phyloP scores from a whole-genome alignment of 2,329 filamentous ascomycete species.

The Calcarisporium arbuscula region DNA sequence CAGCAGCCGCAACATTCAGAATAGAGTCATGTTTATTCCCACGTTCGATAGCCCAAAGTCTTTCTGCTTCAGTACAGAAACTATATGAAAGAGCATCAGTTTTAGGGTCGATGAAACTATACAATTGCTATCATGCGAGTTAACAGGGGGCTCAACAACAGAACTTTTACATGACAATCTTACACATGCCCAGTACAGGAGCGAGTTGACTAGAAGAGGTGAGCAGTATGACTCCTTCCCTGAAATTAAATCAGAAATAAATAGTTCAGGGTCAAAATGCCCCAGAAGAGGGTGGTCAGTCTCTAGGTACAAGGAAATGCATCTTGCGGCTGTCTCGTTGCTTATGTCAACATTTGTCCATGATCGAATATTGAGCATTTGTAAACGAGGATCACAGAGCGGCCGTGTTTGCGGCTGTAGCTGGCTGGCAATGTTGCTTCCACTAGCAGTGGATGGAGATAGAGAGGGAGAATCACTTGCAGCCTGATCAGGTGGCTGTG shows the following conservation, averaged over 20 bases:
- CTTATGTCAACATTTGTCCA: constrained; percentile 28
- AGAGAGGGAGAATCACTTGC: too few species aligned
- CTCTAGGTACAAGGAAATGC: constrained; percentile 28
- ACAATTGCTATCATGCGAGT: constrained; percentile 25
- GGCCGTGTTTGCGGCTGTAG: too few species aligned
- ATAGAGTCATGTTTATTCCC: constrained; percentile 14
- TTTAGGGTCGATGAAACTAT: constrained; percentile 20
- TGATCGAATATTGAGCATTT: constrained; percentile 19
- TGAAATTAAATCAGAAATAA: constrained; percentile 26
- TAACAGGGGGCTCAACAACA: too few species aligned
- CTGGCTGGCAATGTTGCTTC: too few species aligned
- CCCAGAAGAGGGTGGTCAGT: constrained; percentile 33
- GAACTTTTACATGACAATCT: too few species aligned
- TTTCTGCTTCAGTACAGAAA: constrained; percentile 22
- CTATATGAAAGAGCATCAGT: constrained; percentile 11
- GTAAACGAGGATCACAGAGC: constrained; percentile 20
- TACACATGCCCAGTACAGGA: constrained; percentile 29
- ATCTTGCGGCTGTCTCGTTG: constrained; percentile 21
- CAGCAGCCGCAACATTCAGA: constrained; percentile 22
- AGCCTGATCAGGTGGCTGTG: too few species aligned
- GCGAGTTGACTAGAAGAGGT: constrained; percentile 23
- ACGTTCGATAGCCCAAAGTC: constrained; percentile 16
- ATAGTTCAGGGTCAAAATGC: constrained; percentile 26
- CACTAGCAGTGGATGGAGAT: too few species aligned
- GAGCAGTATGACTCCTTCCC: constrained; percentile 20